These are phyloP conservation scores for Exophiala viscosa DNA, from an alignment of 2,329 filamentous ascomycete species.

Conservation along the genomic window DNA sequence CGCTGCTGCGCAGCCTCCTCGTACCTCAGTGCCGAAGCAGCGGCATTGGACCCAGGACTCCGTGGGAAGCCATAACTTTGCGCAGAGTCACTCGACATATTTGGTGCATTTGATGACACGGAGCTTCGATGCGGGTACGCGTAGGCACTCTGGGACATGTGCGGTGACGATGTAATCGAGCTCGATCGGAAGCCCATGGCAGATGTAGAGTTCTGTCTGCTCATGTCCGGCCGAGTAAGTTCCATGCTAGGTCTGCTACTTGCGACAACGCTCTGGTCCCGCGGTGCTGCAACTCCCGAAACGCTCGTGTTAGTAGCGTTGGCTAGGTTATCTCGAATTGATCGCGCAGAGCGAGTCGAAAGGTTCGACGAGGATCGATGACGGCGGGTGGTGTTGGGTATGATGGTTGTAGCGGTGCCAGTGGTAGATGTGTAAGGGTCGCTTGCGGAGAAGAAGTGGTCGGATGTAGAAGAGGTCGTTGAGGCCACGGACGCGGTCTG, in stretches of 20 bases:
- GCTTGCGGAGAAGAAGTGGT: slow-evolving; percentile 39
- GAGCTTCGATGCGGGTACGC: slow-evolving; percentile 19
- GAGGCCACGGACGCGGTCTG: slow-evolving; percentile 62
- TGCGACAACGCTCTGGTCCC: slow-evolving; percentile 10
- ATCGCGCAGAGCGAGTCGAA: slow-evolving; percentile 41
- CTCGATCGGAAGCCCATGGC: slow-evolving; percentile 31
- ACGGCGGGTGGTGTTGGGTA: slow-evolving; percentile 53
- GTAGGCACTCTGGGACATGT: slow-evolving; percentile 14
- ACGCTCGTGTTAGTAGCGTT: slow-evolving; percentile 31
- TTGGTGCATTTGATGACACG: slow-evolving; percentile 16
- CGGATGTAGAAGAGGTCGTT: slow-evolving; percentile 56
- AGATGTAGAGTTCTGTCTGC: slow-evolving; percentile 42
- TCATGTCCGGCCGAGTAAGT: slow-evolving; percentile 32
- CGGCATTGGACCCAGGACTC: slow-evolving; percentile 31
- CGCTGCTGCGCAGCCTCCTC: slow-evolving; percentile 43
- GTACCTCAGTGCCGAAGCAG: slow-evolving; percentile 35
- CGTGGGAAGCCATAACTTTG: slow-evolving; percentile 20
- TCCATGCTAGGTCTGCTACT: slow-evolving; percentile 24
- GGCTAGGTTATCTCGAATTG: slow-evolving; percentile 26
- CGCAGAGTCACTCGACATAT: background rate
- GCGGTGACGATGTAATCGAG: slow-evolving; percentile 19
- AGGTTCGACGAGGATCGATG: slow-evolving; percentile 56
- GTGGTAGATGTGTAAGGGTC: slow-evolving; percentile 34
- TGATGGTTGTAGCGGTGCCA: slow-evolving; percentile 45
- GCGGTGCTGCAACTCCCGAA: slow-evolving; percentile 19